Conservation (phyloP, 129 eudicot species). For the Oenanthe sinensis region DNA sequence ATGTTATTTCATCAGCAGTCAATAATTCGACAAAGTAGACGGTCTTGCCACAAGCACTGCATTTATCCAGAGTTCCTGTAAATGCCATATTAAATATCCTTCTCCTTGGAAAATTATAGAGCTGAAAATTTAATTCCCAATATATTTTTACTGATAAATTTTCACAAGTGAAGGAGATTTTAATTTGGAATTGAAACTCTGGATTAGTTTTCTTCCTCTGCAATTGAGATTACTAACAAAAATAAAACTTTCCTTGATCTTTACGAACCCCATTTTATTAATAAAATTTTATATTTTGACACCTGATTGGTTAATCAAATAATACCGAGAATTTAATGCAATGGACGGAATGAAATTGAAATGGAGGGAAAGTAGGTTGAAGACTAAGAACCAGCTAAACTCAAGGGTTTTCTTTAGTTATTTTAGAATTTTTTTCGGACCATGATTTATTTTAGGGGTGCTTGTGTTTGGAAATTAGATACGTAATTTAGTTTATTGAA, state of each 20-base stretch:
- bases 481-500: no score
- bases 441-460: background rate
- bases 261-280: no score
- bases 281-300: background rate
- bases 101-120: background rate
- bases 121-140: background rate
- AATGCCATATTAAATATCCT: constrained; percentile 43
- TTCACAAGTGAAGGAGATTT: background rate
- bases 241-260: background rate
- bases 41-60: constrained; percentile 28
- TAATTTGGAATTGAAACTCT: background rate
- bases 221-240: background rate
- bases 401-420: background rate
- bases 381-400: background rate
- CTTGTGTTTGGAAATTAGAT: no score
- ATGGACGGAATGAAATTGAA: background rate
- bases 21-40: constrained; percentile 78
- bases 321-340: background rate
- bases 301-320: background rate
- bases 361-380: constrained; percentile 1
- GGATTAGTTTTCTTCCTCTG: background rate
- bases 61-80: constrained; percentile 94
- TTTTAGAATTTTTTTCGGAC: background rate
- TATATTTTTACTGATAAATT: background rate
- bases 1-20: constrained; percentile 69